Conservation (phyloP, 2,329 filamentous ascomycete species). For the Fusarium foetens region DNA sequence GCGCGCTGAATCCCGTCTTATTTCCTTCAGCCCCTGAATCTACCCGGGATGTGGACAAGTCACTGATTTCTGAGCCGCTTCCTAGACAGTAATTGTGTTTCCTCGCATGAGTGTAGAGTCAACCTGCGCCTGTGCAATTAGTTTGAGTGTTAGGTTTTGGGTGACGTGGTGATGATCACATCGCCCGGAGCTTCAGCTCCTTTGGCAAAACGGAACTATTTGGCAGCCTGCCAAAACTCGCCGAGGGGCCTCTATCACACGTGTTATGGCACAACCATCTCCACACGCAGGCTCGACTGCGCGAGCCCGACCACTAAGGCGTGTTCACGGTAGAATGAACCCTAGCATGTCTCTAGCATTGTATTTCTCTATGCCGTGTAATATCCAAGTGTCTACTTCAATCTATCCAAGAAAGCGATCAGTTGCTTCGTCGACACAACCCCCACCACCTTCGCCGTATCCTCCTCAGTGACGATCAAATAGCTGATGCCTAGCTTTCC, state of each 20-base stretch:
- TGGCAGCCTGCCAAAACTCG: constrained; percentile 47
- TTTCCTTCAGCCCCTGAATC: background rate
- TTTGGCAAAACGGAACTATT: constrained; percentile 52
- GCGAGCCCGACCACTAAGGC: background rate
- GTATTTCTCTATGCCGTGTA: accelerated
- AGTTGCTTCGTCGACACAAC: constrained; percentile 5
- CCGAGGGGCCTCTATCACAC: background rate
- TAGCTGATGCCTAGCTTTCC: constrained; percentile 3
- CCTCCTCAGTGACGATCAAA: constrained; percentile 5
- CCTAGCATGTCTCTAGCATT: accelerated
- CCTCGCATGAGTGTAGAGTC: constrained; percentile 16
- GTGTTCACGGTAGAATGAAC: accelerated
- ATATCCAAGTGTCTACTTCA: background rate
- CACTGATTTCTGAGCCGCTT: background rate
- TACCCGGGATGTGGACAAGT: background rate
- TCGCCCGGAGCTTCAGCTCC: constrained; percentile 55
- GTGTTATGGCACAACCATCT: background rate
- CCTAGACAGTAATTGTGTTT: constrained; percentile 19
- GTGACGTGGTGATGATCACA: constrained; percentile 52
- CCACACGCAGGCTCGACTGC: background rate
- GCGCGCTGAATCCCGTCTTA: background rate
- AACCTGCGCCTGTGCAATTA: constrained; percentile 51
- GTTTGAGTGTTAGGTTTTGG: constrained; percentile 58
- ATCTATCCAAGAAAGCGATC: background rate
- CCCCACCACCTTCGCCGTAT: constrained; percentile 13